phyloP scores from a whole-genome alignment of 1,139 yeast genomes.

The Scheffersomyces stambukii region DNA sequence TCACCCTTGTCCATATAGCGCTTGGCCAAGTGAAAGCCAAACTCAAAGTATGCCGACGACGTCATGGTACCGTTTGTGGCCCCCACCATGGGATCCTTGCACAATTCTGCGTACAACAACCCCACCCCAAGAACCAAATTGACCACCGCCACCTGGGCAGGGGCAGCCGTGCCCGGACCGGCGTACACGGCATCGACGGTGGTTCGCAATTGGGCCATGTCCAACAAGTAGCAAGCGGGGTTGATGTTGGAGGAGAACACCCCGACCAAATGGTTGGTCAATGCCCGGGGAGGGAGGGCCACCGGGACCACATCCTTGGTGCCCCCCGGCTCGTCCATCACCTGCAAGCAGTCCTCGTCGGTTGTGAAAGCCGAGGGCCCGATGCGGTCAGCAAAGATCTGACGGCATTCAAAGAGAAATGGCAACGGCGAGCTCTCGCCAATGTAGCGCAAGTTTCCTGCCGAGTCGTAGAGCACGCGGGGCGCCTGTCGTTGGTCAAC shows the following conservation, averaged over 20 bases:
- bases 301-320: conserved; percentile 8
- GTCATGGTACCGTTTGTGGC: conserved; percentile 8
- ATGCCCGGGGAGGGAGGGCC: conserved; percentile 8
- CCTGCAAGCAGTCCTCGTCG: conserved; percentile 7
- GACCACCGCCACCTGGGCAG: conserved; percentile 9
- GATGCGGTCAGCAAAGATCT: conserved; percentile 14
- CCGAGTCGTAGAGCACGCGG: conserved; percentile 9
- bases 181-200: conserved; percentile 9
- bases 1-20: conserved; percentile 13
- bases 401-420: conserved; percentile 19
- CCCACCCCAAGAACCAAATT: conserved; percentile 12
- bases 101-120: conserved; percentile 10
- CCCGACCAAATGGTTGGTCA: conserved; percentile 5
- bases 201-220: conserved; percentile 6
- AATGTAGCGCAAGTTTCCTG: conserved; percentile 18
- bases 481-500: conserved; percentile 5
- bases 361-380: conserved; percentile 10
- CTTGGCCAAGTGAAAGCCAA: conserved; percentile 10
- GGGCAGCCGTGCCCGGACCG: conserved; percentile 7
- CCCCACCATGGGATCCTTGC: conserved; percentile 7
- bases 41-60: conserved; percentile 11
- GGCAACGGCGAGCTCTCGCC: conserved; percentile 24
- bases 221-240: conserved; percentile 10
- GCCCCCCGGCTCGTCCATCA: conserved; percentile 11
- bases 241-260: conserved; percentile 8